phyloP scores from a whole-genome alignment of 106 monocot genomes.

The Dendrobium chrysotoxum region DNA sequence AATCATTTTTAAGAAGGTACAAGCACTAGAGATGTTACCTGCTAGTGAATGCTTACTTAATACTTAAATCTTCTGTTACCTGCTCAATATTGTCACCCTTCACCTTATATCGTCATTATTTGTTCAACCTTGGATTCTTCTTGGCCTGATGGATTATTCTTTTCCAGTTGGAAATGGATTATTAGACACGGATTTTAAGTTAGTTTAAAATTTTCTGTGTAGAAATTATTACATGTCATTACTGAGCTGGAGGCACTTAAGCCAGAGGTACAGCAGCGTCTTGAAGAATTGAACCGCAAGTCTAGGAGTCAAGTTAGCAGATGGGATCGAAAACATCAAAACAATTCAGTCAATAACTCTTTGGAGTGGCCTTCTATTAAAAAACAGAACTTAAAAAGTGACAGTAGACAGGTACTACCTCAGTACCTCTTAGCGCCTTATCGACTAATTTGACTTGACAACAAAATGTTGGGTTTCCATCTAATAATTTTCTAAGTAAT shows the following conservation, averaged over 20 bases:
- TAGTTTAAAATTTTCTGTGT: constrained; percentile 2
- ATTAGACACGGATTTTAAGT: not conserved
- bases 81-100: not conserved
- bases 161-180: not conserved
- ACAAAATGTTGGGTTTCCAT: not conserved
- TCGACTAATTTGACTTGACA: not conserved
- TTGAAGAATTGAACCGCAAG: constrained; percentile 64
- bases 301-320: constrained; percentile 33
- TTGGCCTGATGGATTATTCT: not conserved
- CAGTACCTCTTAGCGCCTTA: not conserved
- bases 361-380: constrained; percentile 43
- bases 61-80: not conserved
- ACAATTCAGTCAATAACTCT: constrained; percentile 21
- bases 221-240: constrained; percentile 58
- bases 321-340: constrained; percentile 27
- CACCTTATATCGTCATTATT: not conserved
- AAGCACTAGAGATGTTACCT: constrained; percentile 1
- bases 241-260: constrained; percentile 71
- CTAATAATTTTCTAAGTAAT: not conserved
- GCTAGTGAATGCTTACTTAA: not conserved
- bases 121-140: not conserved
- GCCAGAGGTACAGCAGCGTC: constrained; percentile 46
- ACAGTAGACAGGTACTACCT: constrained; percentile 33
- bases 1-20: constrained; percentile 39
- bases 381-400: constrained; percentile 22